phyloP scores from a whole-genome alignment of 805 yeast species.

The Saturnispora dispora region DNA sequence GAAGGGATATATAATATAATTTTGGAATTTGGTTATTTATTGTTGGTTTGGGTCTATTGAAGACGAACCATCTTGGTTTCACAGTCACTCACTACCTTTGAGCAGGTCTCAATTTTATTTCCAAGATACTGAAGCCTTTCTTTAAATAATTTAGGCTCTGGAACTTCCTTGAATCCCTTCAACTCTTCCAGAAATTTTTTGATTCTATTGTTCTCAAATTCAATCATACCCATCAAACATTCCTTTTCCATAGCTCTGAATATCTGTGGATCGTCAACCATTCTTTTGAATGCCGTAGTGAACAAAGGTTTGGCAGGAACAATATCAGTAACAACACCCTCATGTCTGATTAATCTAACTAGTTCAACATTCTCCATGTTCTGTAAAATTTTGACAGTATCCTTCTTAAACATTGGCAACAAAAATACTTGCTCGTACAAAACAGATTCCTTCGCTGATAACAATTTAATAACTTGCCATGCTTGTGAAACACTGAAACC shows the following conservation, averaged over 20 bases:
- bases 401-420: slow-evolving; percentile 50
- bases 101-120: slow-evolving; percentile 55
- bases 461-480: slow-evolving; percentile 67
- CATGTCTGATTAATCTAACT: slow-evolving; percentile 59
- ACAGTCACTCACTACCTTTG: slow-evolving; percentile 37
- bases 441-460: slow-evolving; percentile 42
- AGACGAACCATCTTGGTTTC: slow-evolving; percentile 32
- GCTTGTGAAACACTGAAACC: slow-evolving; percentile 74
- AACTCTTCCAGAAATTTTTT: slow-evolving; percentile 64
- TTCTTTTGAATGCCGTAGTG: slow-evolving; percentile 64
- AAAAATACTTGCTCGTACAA: slow-evolving; percentile 43
- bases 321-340: slow-evolving; percentile 62
- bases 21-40: neutral
- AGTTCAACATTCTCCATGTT: slow-evolving; percentile 76
- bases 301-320: slow-evolving; percentile 79
- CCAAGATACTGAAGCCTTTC: slow-evolving; percentile 59
- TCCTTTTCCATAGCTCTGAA: slow-evolving; percentile 56
- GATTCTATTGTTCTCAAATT: slow-evolving; percentile 54
- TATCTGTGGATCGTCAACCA: slow-evolving; percentile 49
- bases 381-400: slow-evolving; percentile 46
- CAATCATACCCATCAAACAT: slow-evolving; percentile 45
- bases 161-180: slow-evolving; percentile 42
- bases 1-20: neutral
- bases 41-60: neutral
- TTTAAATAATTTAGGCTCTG: slow-evolving; percentile 44